Conservation (phyloP, 495 filamentous ascomycete species). For the Parmelia sp. region DNA sequence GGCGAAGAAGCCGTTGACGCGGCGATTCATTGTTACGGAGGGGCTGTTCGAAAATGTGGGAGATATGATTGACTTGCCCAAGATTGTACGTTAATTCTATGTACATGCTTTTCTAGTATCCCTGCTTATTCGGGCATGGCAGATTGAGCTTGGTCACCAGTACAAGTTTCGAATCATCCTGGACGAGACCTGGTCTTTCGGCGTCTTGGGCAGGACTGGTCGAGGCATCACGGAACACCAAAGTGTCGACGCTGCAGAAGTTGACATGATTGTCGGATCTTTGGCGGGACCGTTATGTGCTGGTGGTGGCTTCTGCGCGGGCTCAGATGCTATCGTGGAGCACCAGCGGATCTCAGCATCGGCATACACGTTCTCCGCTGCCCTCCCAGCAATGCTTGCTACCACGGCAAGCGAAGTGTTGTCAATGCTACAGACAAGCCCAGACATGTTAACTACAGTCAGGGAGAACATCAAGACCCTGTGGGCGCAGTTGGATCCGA, state of each 20-base stretch:
- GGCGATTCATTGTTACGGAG: slow-evolving; percentile 94
- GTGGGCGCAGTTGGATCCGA: slow-evolving; percentile 79
- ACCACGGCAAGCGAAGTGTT: slow-evolving; percentile 90
- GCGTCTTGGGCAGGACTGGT: slow-evolving; percentile 83
- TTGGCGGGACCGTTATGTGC: slow-evolving; percentile 84
- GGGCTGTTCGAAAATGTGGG: slow-evolving; percentile 88
- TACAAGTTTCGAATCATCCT: slow-evolving; percentile 98
- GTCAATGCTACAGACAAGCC: slow-evolving; percentile 72
- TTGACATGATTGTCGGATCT: slow-evolving; percentile 95
- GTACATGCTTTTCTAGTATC: background rate
- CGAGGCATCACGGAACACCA: slow-evolving; percentile 90
- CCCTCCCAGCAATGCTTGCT: slow-evolving; percentile 85
- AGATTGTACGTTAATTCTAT: slow-evolving; percentile 54
- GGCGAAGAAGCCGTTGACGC: slow-evolving; percentile 77
- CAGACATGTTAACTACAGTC: slow-evolving; percentile 66
- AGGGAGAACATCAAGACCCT: slow-evolving; percentile 77
- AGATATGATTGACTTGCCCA: slow-evolving; percentile 77
- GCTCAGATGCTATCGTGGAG: slow-evolving; percentile 80
- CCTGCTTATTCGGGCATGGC: slow-evolving; percentile 9
- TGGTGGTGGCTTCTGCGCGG: slow-evolving; percentile 93
- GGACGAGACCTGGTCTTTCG: slow-evolving; percentile 96
- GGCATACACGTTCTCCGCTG: slow-evolving; percentile 91
- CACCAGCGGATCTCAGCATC: slow-evolving; percentile 89
- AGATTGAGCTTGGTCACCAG: slow-evolving; percentile 84
- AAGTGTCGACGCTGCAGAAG: slow-evolving; percentile 81